A percentile compares a stretch with the other conserved stretches of the same genome.
phyloP scores from a whole-genome alignment of 768 basidiomycete species.

The Dentipellis fragilis region DNA sequence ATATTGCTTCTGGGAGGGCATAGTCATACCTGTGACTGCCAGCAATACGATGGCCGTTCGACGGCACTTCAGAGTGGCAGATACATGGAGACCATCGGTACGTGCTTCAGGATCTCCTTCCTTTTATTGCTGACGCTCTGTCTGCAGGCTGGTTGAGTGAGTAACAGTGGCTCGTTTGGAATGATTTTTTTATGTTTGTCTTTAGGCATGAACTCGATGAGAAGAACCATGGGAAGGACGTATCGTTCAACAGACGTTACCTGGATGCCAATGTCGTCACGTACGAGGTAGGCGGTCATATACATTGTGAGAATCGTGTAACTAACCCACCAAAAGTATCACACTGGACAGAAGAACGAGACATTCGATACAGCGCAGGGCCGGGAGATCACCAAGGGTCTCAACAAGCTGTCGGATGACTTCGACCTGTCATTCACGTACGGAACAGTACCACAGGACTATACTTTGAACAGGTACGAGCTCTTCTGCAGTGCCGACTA shows the following conservation, averaged over 20 bases:
- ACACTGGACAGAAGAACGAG: slow-evolving; percentile 38
- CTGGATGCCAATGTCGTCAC: slow-evolving; percentile 73
- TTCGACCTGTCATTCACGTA: slow-evolving; percentile 58
- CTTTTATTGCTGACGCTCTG: neutral
- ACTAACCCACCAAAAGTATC: slow-evolving; percentile 35
- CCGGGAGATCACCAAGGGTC: slow-evolving; percentile 38
- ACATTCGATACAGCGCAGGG: slow-evolving; percentile 57
- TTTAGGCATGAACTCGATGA: slow-evolving; percentile 39
- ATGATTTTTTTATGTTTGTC: neutral
- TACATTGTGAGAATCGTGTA: neutral
- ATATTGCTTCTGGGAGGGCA: slow-evolving; percentile 82
- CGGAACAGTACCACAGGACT: slow-evolving; percentile 71
- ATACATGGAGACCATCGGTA: slow-evolving; percentile 89
- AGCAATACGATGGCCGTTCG: slow-evolving; percentile 61
- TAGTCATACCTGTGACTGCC: slow-evolving; percentile 71
- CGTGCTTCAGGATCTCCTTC: neutral
- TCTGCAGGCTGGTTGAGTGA: slow-evolving; percentile 52
- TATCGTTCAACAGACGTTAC: slow-evolving; percentile 62
- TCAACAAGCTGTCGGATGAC: slow-evolving; percentile 38
- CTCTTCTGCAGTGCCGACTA: too few relatives aligned
- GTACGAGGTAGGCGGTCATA: slow-evolving; percentile 41
- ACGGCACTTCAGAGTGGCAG: slow-evolving; percentile 78
- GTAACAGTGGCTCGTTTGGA: slow-evolving; percentile 9
- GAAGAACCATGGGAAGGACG: slow-evolving; percentile 30
- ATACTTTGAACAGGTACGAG: slow-evolving; percentile 47